phyloP scores from a whole-genome alignment of 805 yeast species.

The Lipomyces sp. region DNA sequence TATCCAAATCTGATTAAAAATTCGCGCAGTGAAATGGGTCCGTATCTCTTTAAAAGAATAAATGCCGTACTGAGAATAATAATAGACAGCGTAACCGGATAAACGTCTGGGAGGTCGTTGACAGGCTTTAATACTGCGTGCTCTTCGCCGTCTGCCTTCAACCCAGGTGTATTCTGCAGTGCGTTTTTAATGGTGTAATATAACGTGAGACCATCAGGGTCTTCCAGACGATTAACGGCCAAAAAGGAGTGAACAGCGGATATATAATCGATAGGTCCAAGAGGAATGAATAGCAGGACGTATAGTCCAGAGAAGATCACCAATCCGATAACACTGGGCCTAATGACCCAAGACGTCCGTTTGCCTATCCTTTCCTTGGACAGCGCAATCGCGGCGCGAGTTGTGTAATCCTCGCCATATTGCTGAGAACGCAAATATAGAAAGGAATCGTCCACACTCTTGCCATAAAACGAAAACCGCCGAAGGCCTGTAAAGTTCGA shows the following conservation, averaged over 20 bases:
- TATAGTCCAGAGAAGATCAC: background rate
- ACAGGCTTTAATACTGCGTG: background rate
- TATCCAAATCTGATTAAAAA: slow-evolving; percentile 3
- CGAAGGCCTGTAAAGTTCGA: too few species aligned
- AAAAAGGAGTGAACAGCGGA: background rate
- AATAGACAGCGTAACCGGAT: background rate
- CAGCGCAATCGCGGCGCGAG: background rate
- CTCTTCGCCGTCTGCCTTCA: background rate
- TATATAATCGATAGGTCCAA: background rate
- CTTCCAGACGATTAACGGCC: background rate
- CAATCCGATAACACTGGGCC: background rate
- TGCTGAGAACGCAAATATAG: background rate
- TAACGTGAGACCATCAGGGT: background rate
- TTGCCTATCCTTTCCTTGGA: background rate
- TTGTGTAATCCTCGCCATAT: background rate
- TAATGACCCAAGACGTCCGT: background rate
- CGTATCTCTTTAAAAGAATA: background rate
- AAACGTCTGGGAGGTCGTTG: background rate
- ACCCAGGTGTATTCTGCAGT: background rate
- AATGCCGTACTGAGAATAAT: background rate
- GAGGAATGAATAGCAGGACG: background rate
- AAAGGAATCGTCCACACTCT: slow-evolving; percentile 3
- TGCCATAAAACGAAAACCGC: slow-evolving; percentile 4
- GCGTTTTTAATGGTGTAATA: background rate
- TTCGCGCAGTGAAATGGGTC: slow-evolving; percentile 4